Evolutionary conservation across 2,329 filamentous ascomycete species (phyloP), one percentile per base, ranked within the genome.

Genomic region (Epichloe festucae): DNA sequence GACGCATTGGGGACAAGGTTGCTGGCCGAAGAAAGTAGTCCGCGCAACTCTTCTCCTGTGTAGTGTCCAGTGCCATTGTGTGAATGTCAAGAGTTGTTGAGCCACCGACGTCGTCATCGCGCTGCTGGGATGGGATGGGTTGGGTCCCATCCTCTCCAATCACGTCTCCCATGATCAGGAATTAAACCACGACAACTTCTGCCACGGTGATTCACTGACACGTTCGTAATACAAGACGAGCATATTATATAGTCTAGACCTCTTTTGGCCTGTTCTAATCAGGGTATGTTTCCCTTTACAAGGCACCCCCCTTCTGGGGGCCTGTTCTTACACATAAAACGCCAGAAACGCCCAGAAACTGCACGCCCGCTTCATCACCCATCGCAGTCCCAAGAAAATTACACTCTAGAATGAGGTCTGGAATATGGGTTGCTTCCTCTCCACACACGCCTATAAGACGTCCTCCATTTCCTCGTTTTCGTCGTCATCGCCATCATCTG

Each of bases 391-490:
- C 14, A 3, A 39, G 38, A 39, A 39, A 15, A 31, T 31, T 31
- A 31, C 31, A 11, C 3, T 31, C 31, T 31, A 31, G 10, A 31
- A 31, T 11, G 8, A 4, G 31, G 31, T 15, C 27, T 6, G 17
- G 4, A 10, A 12, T 3, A 23, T 17, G 8, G 6, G 5, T 34
- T 34, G 15, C 11, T 35, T 19, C 21, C 40, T 27, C 15, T 61
- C 31, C 60, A 21, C 19, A 3, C 19, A 53, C 36, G 58, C 55
- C 10, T 61, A 62, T 41, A 77, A 60, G n/a, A 90, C 85, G 66
- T 89, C 87, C 66, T 91, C 87, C 78, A 93, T 89, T 66, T 89
- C 82, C 52, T 84, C 73, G 50, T 83, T 75, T 21, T 81, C 78
- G 21, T 83, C 81, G 27, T 87, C 85, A 15, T 78, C 77, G 12